Conservation (phyloP, 2,329 filamentous ascomycete species). For the Hypoxylon sp. region DNA sequence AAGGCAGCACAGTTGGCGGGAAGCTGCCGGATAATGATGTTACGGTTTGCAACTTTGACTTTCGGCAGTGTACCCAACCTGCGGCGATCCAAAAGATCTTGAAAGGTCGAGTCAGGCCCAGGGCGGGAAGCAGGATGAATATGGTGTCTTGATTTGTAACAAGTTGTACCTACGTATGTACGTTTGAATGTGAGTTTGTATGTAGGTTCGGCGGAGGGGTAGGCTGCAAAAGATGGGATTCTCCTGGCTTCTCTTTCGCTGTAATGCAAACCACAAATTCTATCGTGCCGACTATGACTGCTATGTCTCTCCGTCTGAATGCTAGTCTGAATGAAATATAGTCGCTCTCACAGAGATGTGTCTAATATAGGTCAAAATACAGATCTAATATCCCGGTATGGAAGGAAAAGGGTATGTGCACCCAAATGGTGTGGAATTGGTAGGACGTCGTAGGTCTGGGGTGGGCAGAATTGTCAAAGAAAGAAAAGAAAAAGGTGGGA, state of each 20-base stretch:
- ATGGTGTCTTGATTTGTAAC: conserved; percentile 21
- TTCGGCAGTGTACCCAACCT: conserved; percentile 32
- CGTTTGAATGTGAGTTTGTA: conserved; percentile 12
- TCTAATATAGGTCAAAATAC: conserved; percentile 31
- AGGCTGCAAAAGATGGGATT: conserved; percentile 21
- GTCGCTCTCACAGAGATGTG: conserved; percentile 30
- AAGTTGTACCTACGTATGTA: conserved; percentile 28
- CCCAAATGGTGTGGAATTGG: conserved; percentile 7
- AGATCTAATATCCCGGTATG: conserved; percentile 23
- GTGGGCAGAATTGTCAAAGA: conserved; percentile 36
- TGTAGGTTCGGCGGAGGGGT: conserved; percentile 28
- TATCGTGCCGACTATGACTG: conserved; percentile 32
- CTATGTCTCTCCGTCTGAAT: conserved; percentile 13
- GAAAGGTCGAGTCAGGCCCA: conserved; percentile 6
- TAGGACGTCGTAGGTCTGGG: conserved; percentile 13
- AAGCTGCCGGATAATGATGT: conserved; percentile 28
- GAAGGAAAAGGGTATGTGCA: conserved; percentile 2
- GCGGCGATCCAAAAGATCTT: conserved; percentile 22
- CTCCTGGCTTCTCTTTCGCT: conserved; percentile 34
- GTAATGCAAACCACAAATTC: conserved; percentile 37
- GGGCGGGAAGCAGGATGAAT: conserved; percentile 14
- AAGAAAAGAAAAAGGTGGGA: conserved; percentile 36
- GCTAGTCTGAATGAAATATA: conserved; percentile 22
- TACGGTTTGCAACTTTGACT: conserved; percentile 26
- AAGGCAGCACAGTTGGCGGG: conserved; percentile 19